A percentile compares a stretch with the other conserved stretches of the same genome.
phyloP scores from a whole-genome alignment of 176 grass and related monocot genomes.

The Areca catechu region DNA sequence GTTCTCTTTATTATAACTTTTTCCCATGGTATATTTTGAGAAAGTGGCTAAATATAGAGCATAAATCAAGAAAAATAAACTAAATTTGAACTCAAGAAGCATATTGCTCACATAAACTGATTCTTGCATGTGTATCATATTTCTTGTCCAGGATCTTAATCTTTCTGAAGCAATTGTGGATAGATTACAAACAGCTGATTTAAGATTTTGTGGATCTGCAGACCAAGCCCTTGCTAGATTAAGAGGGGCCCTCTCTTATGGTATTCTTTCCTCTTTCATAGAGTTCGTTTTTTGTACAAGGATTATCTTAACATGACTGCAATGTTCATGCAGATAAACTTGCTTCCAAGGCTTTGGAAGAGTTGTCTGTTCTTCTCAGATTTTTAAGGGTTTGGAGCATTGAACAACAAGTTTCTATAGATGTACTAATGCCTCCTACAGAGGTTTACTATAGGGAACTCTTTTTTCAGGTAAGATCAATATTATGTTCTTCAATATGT shows the following conservation, averaged over 20 bases:
- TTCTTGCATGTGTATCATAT: slow-evolving; percentile 21
- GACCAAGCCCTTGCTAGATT: slow-evolving; percentile 89
- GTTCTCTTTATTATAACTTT: too few relatives aligned
- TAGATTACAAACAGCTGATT: slow-evolving; percentile 83
- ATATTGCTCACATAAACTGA: slow-evolving; percentile 9
- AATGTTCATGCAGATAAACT: slow-evolving; percentile 46
- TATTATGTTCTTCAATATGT: slow-evolving; percentile 4
- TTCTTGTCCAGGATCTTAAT: slow-evolving; percentile 48
- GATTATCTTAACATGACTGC: too few relatives aligned
- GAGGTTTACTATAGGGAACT: slow-evolving; percentile 68
- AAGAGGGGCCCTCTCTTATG: slow-evolving; percentile 73
- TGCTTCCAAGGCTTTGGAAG: slow-evolving; percentile 83
- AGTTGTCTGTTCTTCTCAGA: slow-evolving; percentile 64
- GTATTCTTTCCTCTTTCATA: slow-evolving; percentile 30
- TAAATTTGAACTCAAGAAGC: neutral
- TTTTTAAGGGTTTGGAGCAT: slow-evolving; percentile 69
- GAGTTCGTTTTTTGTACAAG: neutral
- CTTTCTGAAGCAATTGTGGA: slow-evolving; percentile 91
- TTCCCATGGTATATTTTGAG: too few relatives aligned
- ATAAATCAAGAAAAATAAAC: too few relatives aligned
- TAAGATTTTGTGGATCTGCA: slow-evolving; percentile 77
- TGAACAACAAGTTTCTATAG: slow-evolving; percentile 61
- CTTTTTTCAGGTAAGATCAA: slow-evolving; percentile 72
- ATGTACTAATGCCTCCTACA: slow-evolving; percentile 94
- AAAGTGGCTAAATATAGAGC: too few relatives aligned